Base-by-base conservation (phyloP, 106 monocot genomes). In the Xerophyta viscosa region DNA sequence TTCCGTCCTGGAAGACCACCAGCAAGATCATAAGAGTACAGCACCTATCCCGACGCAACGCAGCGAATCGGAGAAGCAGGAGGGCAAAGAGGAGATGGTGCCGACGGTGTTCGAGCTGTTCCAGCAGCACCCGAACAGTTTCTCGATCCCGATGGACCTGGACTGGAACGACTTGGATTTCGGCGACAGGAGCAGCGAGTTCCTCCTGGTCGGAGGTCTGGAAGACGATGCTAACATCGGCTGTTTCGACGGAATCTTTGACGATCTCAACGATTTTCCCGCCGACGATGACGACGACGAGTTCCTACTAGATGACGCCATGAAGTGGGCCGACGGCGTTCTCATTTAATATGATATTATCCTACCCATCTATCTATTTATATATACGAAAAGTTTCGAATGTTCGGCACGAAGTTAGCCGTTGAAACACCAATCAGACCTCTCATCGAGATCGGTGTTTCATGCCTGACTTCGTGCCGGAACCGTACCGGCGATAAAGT, bases 1-100 rank as follows among this genome's bases (percentile, higher is more conserved):
- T 20, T 63, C 68, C 2, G 57, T 58, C 8, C 58, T 68, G 6
- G 57, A 52, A 21, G 14, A 24, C 43, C 21, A n/a, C 2, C 19
- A 1, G 8, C 24, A 39, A 12, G 39, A 12, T 7, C 13, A 39
- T 39, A 10, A 8, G 15, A 39, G 15, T 39, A 12, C 39, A 39
- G 3, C 10, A 15, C 3, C 39, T n/a, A n/a, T n/a, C 6, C 1
- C 39, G 10, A 12, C 15, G 39, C 39, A 39, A 2, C 1, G 39
- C 39, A 10, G 15, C n/a, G 39, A 39, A 39, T 39, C 1, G 10
- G 39, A n/a, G n/a, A n/a, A n/a, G n/a, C n/a, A n/a, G n/a, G n/a
- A n/a, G n/a, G n/a, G n/a, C n/a, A n/a, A n/a, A n/a, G n/a, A n/a
- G n/a, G n/a, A n/a, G n/a, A n/a, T n/a, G n/a, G n/a, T n/a, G n/a